Percentiles rank a stretch among this genome's conserved stretches.
These are phyloP conservation scores for Lentinula guzmanii DNA, from an alignment of 768 basidiomycete genomes.

Conservation along the genomic window DNA sequence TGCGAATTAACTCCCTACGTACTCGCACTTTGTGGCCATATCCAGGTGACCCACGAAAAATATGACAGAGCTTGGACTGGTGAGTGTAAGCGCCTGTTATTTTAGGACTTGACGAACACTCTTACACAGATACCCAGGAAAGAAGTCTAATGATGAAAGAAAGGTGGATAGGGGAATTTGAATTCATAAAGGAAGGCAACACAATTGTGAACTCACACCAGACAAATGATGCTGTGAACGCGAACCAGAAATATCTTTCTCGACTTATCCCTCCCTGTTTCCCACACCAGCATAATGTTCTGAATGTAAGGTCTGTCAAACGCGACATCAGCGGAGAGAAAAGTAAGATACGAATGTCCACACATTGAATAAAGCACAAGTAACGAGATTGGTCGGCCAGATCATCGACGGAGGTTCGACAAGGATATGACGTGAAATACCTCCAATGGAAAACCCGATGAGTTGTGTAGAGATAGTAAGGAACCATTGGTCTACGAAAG, in stretches of 20 bases:
- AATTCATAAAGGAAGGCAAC: background rate
- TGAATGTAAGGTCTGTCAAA: conserved; percentile 54
- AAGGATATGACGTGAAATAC: conserved; percentile 55
- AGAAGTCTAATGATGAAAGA: conserved; percentile 31
- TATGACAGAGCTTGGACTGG: conserved; percentile 45
- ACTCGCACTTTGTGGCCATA: conserved; percentile 42
- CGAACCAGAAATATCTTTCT: conserved; percentile 54
- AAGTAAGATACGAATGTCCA: background rate
- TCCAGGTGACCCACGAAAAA: conserved; percentile 58
- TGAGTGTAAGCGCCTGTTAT: background rate
- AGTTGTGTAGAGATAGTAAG: conserved; percentile 68
- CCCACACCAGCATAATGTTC: conserved; percentile 52
- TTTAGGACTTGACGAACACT: conserved; percentile 11
- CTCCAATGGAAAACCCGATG: conserved; percentile 53
- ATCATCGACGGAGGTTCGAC: conserved; percentile 66
- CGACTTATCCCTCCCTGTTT: conserved; percentile 46
- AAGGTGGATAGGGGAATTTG: background rate
- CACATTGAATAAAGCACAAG: conserved; percentile 36
- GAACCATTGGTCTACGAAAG: conserved; percentile 46
- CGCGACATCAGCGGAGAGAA: conserved; percentile 36
- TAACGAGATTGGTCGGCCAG: conserved; percentile 69
- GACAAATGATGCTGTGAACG: conserved; percentile 37
- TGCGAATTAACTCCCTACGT: conserved; percentile 12
- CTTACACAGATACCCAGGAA: conserved; percentile 55
- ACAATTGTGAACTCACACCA: conserved; percentile 34